Evolutionary conservation across 163 green algal genomes (phyloP), one percentile per base, ranked within the genome.

Genomic region (Chlamydomonas reinhardtii): DNA sequence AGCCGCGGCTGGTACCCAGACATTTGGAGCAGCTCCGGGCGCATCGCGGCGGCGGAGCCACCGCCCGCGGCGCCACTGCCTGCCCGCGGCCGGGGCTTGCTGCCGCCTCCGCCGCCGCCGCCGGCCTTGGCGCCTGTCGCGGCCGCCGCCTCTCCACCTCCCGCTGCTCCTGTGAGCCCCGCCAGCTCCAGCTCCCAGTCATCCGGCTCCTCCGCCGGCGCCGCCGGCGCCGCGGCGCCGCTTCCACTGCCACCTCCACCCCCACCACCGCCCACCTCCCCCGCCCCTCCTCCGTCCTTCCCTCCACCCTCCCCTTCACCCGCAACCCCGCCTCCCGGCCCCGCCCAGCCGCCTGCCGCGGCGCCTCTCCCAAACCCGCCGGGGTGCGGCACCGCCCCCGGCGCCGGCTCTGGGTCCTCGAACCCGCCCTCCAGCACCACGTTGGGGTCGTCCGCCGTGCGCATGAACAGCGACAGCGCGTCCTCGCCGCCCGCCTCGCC

Each of bases 1-100:
- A 79, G 29, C 16, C 70, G 52, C 1, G 80, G 80, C 69, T 79
- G 80, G 27, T 86, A 86, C 6, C n/a, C 70, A 2, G 80, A 86
- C 80, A 86, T 79, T 5, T 71, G 80, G 35, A 86, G 34, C 34
- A 79, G 70, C 70, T 73, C 70, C 1, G 80, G 70, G 17, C 16
- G 52, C 12, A 85, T 64, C 6, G 29, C 24, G 12, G 20, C 35
- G 15, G 66, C 66, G 29, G 3, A n/a, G 12, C 14, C 65, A 9
- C 6, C 65, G 12, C 25, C 64, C 6, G 17, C 31, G 4, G 66
- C 11, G 15, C 17, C 31, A 9, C 31, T n/a, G 17, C 27, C 31
- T 31, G 29, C 66, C 66, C 31, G 31, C 31, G 31, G 2, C 11
- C 66, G 29, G 25, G 25, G 9, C 12, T 17, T 20, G 25, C 27